These are phyloP conservation scores for Pleomassaria siparia DNA, from an alignment of 2,329 filamentous ascomycete genomes.

Conservation along the genomic window DNA sequence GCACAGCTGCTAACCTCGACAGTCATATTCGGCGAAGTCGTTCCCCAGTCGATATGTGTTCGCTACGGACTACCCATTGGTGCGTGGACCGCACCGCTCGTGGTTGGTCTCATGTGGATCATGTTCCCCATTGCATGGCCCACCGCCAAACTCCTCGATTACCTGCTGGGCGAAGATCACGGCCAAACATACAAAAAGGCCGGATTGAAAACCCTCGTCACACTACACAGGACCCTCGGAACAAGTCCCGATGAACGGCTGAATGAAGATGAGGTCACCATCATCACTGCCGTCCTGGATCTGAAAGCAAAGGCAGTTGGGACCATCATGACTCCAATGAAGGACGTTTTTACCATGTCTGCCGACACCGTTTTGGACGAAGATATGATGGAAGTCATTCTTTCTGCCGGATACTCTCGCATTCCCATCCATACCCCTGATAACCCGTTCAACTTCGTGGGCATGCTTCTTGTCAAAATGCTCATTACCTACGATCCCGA, in stretches of 20 bases:
- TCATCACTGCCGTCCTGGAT: constrained; percentile 95
- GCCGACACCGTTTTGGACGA: constrained; percentile 92
- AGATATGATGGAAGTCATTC: constrained; percentile 88
- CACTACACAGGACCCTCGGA: constrained; percentile 88
- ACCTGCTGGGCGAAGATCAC: constrained; percentile 89
- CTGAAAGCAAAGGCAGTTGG: constrained; percentile 95
- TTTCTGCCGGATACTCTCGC: constrained; percentile 90
- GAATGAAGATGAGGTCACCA: constrained; percentile 97
- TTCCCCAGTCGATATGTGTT: constrained; percentile 94
- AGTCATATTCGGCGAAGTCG: constrained; percentile 98
- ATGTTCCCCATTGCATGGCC: constrained; percentile 90
- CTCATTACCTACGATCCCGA: constrained; percentile 98
- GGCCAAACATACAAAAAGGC: constrained; percentile 98
- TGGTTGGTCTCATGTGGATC: constrained; percentile 87
- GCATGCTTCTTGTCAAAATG: constrained; percentile 98
- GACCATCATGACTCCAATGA: constrained; percentile 98
- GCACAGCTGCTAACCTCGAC: constrained; percentile 11
- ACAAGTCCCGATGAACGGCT: constrained; percentile 80
- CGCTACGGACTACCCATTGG: constrained; percentile 94
- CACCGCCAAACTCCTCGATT: constrained; percentile 92
- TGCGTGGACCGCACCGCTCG: constrained; percentile 87
- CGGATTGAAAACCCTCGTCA: constrained; percentile 93
- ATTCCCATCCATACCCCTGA: constrained; percentile 92
- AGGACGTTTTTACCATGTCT: constrained; percentile 96
- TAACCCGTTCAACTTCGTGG: constrained; percentile 84